A percentile compares a stretch with the other conserved stretches of the same genome.
Conservation (phyloP, 176 grass and related monocot genomes). For the Aechmea fasciata region DNA sequence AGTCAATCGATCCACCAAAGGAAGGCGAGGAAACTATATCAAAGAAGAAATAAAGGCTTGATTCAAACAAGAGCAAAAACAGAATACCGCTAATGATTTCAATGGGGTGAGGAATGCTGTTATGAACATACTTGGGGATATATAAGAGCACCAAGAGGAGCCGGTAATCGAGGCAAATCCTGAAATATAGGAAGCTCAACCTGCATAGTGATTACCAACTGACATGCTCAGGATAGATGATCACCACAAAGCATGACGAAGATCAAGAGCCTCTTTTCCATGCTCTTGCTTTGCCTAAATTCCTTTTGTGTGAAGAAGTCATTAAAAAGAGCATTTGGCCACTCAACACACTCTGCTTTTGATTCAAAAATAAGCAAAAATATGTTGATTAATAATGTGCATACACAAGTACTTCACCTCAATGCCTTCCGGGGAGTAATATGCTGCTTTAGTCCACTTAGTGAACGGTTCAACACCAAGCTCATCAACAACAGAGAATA, state of each 20-base stretch:
- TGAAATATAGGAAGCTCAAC: conserved; percentile 71
- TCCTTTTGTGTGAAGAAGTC: too few species aligned
- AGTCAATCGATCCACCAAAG: conserved; percentile 69
- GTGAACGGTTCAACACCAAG: conserved; percentile 80
- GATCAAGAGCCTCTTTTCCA: background rate
- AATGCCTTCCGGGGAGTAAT: conserved; percentile 54
- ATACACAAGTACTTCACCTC: conserved; percentile 30
- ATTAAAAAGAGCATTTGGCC: too few species aligned
- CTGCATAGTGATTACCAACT: conserved; percentile 29
- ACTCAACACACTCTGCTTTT: too few species aligned
- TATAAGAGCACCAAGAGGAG: conserved; percentile 60
- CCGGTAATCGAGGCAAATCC: conserved; percentile 53
- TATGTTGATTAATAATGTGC: background rate
- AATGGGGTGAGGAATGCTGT: background rate
- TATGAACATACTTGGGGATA: conserved; percentile 59
- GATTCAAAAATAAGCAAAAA: background rate
- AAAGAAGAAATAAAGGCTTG: conserved; percentile 10
- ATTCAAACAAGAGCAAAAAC: background rate
- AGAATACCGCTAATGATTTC: background rate
- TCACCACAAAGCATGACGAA: background rate
- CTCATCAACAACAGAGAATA: conserved; percentile 65
- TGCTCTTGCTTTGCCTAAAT: too few species aligned
- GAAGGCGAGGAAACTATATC: conserved; percentile 64
- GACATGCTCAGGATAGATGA: conserved; percentile 1
- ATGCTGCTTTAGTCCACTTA: conserved; percentile 56